Evolutionary conservation across 2,329 filamentous ascomycete genomes (phyloP), one percentile per base, ranked within the genome.

Genomic region (Ophiostoma pallidulum): DNA sequence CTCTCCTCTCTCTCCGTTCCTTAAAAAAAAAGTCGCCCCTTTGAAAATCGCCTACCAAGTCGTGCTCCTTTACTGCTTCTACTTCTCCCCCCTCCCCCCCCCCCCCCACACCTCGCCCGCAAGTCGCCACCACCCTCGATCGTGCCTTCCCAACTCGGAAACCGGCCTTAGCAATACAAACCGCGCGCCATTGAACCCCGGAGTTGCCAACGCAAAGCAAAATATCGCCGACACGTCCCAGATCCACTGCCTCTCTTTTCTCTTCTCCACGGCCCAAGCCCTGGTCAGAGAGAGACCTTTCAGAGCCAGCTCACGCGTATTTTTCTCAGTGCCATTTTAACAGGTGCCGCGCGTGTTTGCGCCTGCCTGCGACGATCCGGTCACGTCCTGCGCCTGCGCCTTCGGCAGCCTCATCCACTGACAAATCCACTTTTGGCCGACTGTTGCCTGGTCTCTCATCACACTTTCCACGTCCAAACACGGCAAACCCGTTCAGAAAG

Each of bases 141-240:
- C 40, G 49, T 51, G 48, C 51, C 46, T 51, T 53, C 51, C 51
- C 45, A 51, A 53, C 46, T 45, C 18, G 49, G 48, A 48, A 48
- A 41, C 35, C n/a, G n/a, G 20, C 24, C 36, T n/a, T 22, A 39
- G n/a, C 44, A 22, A 35, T 18, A n/a, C 38, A 29, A 41, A 38
- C 35, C 45, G 22, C 37, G n/a, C n/a, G n/a, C n/a, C n/a, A n/a
- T n/a, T n/a, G n/a, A n/a, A n/a, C n/a, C n/a, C n/a, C n/a, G n/a
- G n/a, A n/a, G n/a, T n/a, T n/a, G n/a, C n/a, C 39, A 39, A 14
- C 41, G 35, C 28, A 32, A 38, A 29, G 33, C 35, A 36, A n/a
- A 28, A 19, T 20, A 20, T 18, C 16, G 10, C 43, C 28, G 14
- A 19, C n/a, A n/a, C n/a, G n/a, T n/a, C n/a, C n/a, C n/a, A n/a